Percentiles rank a stretch among this genome's conserved stretches.
These are phyloP conservation scores for Isabelozyma rhagii DNA, from an alignment of 805 yeast genomes.

Conservation along the genomic window DNA sequence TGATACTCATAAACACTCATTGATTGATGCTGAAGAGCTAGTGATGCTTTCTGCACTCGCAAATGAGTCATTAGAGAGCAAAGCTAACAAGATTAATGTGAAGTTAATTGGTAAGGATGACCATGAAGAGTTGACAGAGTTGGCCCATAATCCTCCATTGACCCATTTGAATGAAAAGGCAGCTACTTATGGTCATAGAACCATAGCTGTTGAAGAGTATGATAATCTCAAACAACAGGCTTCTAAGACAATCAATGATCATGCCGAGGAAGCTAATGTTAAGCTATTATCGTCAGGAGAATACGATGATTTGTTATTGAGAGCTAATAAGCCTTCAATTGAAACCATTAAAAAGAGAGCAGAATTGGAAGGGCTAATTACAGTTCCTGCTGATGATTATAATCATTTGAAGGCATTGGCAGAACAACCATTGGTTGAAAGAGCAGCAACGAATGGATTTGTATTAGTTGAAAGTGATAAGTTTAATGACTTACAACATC, in stretches of 20 bases:
- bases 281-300: slow-evolving; percentile 15
- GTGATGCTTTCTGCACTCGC: slow-evolving; percentile 5
- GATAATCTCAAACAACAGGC: slow-evolving; percentile 14
- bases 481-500: slow-evolving; percentile 3
- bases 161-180: slow-evolving; percentile 8
- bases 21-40: slow-evolving; percentile 1
- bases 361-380: slow-evolving; percentile 21
- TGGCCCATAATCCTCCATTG: slow-evolving; percentile 4
- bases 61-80: slow-evolving; percentile 11
- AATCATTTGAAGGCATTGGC: background rate
- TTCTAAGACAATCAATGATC: slow-evolving; percentile 11
- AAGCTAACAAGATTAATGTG: slow-evolving; percentile 12
- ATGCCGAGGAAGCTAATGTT: slow-evolving; percentile 3
- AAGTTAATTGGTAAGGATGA: slow-evolving; percentile 15
- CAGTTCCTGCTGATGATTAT: slow-evolving; percentile 23
- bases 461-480: slow-evolving; percentile 6
- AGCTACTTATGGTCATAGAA: slow-evolving; percentile 1
- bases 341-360: slow-evolving; percentile 24
- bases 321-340: slow-evolving; percentile 26
- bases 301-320: slow-evolving; percentile 28
- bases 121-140: slow-evolving; percentile 10
- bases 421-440: background rate
- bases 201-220: slow-evolving; percentile 11
- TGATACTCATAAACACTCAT: background rate
- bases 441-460: slow-evolving; percentile 3